Conservation (phyloP, 2,329 filamentous ascomycete genomes). For the Fusarium avenaceum region DNA sequence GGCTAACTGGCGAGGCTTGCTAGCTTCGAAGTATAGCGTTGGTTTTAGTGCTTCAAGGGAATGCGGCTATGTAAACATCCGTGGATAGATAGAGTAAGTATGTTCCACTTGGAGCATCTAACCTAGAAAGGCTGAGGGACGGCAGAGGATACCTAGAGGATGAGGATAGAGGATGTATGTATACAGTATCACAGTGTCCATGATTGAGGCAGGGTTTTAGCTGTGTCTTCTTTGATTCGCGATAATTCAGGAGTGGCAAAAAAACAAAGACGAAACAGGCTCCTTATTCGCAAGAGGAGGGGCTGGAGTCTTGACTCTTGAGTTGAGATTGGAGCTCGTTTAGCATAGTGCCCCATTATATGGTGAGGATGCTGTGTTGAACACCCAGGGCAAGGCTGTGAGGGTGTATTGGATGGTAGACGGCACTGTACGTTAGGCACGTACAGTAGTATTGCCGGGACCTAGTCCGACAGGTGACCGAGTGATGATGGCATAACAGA, state of each 20-base stretch:
- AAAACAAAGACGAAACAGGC: conserved; percentile 8
- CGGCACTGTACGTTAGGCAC: conserved; percentile 14
- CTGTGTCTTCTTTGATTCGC: conserved; percentile 3
- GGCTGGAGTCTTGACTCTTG: conserved; percentile 1
- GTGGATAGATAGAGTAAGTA: conserved; percentile 22
- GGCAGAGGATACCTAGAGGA: neutral
- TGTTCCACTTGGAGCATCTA: conserved; percentile 12
- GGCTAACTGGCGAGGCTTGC: conserved; percentile 31
- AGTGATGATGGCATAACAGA: conserved; percentile 24
- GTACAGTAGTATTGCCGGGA: conserved; percentile 16
- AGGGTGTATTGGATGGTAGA: conserved; percentile 11
- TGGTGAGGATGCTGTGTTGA: conserved; percentile 3
- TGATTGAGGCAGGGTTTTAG: neutral
- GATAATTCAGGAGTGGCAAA: conserved; percentile 27
- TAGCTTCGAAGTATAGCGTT: conserved; percentile 27
- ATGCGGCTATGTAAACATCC: conserved; percentile 31
- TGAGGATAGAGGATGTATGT: neutral
- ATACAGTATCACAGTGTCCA: conserved; percentile 31
- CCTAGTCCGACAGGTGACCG: conserved; percentile 22
- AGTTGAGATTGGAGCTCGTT: conserved; percentile 19
- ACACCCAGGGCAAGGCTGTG: conserved; percentile 21
- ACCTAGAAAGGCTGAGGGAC: conserved; percentile 16
- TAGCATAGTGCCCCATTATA: conserved; percentile 17
- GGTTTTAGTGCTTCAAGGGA: conserved; percentile 32
- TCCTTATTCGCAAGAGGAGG: conserved; percentile 5